phyloP scores from a whole-genome alignment of 169 alveolate species.

The Blepharisma undulans region DNA sequence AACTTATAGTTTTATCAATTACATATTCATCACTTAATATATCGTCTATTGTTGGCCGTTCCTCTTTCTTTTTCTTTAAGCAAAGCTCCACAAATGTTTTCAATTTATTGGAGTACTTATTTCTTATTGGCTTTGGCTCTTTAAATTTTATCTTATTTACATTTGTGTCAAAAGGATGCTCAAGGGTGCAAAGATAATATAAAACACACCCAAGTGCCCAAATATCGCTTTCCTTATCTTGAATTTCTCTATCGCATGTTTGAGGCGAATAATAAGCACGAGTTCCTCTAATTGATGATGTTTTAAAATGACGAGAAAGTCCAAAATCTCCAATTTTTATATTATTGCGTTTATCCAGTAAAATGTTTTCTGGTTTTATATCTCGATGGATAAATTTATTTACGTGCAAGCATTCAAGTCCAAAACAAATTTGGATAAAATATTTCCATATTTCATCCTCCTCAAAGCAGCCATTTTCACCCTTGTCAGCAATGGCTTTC shows the following conservation, averaged over 20 bases:
- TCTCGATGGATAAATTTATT: slow-evolving; percentile 65
- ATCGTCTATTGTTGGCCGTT: too few relatives aligned
- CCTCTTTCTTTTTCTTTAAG: too few relatives aligned
- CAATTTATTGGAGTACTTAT: too few relatives aligned
- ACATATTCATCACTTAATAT: too few relatives aligned
- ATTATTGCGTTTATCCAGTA: slow-evolving; percentile 30
- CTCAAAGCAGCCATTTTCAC: slow-evolving; percentile 48
- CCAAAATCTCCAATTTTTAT: slow-evolving; percentile 91
- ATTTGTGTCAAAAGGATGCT: slow-evolving; percentile 89
- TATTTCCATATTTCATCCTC: slow-evolving; percentile 72
- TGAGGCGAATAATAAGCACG: slow-evolving; percentile 99
- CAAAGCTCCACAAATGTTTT: too few relatives aligned
- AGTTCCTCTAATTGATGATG: slow-evolving; percentile 92
- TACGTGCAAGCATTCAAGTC: slow-evolving; percentile 82
- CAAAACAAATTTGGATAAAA: slow-evolving; percentile 85
- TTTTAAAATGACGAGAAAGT: slow-evolving; percentile 66
- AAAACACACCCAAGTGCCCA: slow-evolving; percentile 97
- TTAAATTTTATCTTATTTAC: too few relatives aligned
- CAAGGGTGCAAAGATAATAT: slow-evolving; percentile 89
- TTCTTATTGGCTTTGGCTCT: too few relatives aligned
- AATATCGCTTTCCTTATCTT: slow-evolving; percentile 97
- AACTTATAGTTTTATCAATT: too few relatives aligned
- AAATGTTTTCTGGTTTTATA: slow-evolving; percentile 79
- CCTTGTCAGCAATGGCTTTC: slow-evolving; percentile 51
- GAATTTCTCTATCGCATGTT: slow-evolving; percentile 96